Evolutionary conservation across 1,284 basidiomycete genomes (phyloP).

Genomic region (Fomitopsis betulina): DNA sequence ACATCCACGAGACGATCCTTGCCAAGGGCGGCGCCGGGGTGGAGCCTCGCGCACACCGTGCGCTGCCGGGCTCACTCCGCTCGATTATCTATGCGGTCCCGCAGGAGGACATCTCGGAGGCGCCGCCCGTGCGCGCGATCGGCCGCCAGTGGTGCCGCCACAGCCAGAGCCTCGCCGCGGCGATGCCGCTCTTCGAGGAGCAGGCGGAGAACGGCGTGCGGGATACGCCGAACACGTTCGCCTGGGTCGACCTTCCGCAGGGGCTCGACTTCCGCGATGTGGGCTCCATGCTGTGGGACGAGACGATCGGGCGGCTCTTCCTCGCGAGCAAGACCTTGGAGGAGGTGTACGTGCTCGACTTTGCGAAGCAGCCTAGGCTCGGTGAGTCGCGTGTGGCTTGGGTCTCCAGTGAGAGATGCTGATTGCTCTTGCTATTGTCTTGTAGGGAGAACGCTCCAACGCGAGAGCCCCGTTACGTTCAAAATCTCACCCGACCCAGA

Average conservation of each 20-base stretch:
- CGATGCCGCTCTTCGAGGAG: background rate
- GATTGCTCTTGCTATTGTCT: background rate
- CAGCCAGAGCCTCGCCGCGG: conserved; percentile 2
- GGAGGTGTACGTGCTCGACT: conserved; percentile 33
- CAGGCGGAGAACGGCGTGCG: conserved; percentile 5
- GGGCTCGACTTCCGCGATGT: background rate
- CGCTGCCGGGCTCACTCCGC: conserved; percentile 45
- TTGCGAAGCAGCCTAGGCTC: conserved; percentile 31
- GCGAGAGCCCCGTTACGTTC: background rate
- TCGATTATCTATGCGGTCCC: conserved; percentile 43
- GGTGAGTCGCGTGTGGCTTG: conserved; percentile 20
- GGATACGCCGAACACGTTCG: conserved; percentile 6
- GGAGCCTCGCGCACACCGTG: conserved; percentile 14
- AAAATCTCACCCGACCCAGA: background rate
- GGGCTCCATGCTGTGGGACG: conserved; percentile 37
- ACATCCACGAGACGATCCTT: conserved; percentile 9
- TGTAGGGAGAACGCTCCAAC: background rate
- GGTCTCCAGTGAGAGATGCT: background rate
- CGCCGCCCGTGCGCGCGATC: conserved; percentile 5
- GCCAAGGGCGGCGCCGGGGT: background rate
- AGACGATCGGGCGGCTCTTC: conserved; percentile 37
- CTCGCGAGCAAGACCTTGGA: conserved; percentile 26
- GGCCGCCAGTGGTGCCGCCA: conserved; percentile 12
- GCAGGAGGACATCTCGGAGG: conserved; percentile 8
- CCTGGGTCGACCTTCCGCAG: background rate